These are phyloP conservation scores for Secale cereale DNA, from an alignment of 176 grass and related monocot genomes.

Conservation along the genomic window DNA sequence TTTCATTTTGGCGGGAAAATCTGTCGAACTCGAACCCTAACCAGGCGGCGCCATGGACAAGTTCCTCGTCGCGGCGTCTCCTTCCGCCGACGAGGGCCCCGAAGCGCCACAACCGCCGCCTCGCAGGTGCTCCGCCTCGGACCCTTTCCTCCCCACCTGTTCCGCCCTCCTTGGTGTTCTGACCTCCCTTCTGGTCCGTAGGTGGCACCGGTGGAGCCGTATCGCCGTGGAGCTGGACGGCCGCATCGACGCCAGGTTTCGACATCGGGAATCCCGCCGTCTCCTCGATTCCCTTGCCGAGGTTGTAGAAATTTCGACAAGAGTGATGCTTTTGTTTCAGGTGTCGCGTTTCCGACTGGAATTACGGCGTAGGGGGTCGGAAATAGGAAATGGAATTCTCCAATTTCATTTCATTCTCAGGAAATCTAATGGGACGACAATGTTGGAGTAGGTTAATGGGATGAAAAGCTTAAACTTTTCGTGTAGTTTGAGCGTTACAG, in stretches of 20 bases:
- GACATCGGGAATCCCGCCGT: constrained; percentile 51
- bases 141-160: not conserved
- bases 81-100: constrained; percentile 14
- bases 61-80: constrained; percentile 46
- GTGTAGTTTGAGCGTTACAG: not conserved
- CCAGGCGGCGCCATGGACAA: constrained; percentile 54
- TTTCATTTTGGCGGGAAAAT: constrained; percentile 29
- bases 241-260: constrained; percentile 42
- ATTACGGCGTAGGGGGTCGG: not conserved
- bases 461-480: not conserved
- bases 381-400: not conserved
- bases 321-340: constrained; percentile 1
- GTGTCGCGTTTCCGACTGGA: not conserved
- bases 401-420: not conserved
- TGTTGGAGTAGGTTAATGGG: not conserved
- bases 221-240: constrained; percentile 68
- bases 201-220: constrained; percentile 53
- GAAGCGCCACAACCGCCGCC: not conserved
- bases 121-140: constrained; percentile 18
- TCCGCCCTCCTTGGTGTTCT: not conserved
- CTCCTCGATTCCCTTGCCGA: constrained; percentile 62
- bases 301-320: constrained; percentile 25
- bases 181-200: not conserved
- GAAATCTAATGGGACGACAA: not conserved
- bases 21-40: constrained; percentile 2